Base-by-base conservation (phyloP, 2,329 filamentous ascomycete species). In the Sarocladiaceae sp. region DNA sequence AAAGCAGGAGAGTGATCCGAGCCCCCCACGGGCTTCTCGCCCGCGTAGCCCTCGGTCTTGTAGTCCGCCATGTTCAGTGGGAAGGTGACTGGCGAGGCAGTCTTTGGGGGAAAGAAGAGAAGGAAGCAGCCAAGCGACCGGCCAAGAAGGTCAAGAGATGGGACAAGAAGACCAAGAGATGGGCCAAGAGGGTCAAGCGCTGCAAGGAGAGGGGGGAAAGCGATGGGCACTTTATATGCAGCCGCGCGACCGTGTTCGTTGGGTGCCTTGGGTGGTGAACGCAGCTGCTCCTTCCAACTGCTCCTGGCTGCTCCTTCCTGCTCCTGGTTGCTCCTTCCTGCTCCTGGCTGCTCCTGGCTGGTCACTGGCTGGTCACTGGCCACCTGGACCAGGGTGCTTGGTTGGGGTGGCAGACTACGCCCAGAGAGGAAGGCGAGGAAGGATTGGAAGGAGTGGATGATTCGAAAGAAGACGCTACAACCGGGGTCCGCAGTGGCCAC, bases 71-170 rank as follows among this genome's bases (percentile, higher is more conserved):
- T 31, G 37, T 20, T 26, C 3, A 16, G 24, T 23, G 40, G 18
- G 19, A 43, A 13, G 26, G 15, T 18, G 40, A 33, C 12, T 12
- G 19, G 24, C 16, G 41, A 23, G 24, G 43, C 16, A 26, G 23
- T 31, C 23, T 15, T 46, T 37, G n/a, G 21, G 37, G 32, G 44
- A 31, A 49, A 41, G 37, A 33, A 20, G 43, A 39, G 10, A 45
- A 47, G 37, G 42, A 34, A 29, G 13, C 7, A 13, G 26, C 13
- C 15, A 29, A 41, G 15, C 34, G 10, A 26, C 7, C 9, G 32
- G 16, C 32, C 26, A 29, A 29, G 26, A 29, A 29, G 26, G 13
- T 13, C 26, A 29, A 29, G 26, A 29, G 26, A 29, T 29, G 26
- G 26, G 26, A 7, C 26, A 29, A 29, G 26, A 7, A 29, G 26